phyloP scores from a whole-genome alignment of 495 filamentous ascomycete species.

The Podospora anserina region DNA sequence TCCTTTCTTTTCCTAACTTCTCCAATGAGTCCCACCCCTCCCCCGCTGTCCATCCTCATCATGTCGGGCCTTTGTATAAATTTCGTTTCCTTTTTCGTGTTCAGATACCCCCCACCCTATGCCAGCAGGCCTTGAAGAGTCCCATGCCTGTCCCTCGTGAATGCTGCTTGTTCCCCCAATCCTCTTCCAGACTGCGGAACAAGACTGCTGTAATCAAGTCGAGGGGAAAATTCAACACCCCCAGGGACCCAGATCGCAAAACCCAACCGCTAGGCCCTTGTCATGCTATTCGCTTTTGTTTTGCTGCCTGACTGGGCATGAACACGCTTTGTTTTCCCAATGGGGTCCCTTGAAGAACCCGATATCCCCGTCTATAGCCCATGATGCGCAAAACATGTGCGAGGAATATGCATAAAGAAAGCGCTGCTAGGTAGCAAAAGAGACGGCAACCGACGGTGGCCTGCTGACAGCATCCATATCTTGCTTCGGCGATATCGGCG shows the following conservation, averaged over 20 bases:
- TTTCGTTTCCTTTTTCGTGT: not conserved
- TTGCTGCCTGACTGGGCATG: slow-evolving; percentile 1
- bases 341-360: slow-evolving; percentile 8
- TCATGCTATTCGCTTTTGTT: not conserved
- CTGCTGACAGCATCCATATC: not conserved
- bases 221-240: not conserved
- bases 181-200: not conserved
- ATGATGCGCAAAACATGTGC: slow-evolving; percentile 18
- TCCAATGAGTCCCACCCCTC: too few species aligned
- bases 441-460: not conserved
- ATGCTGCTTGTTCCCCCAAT: not conserved
- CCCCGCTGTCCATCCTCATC: not conserved
- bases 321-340: slow-evolving; percentile 5
- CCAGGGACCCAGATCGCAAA: not conserved
- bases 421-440: not conserved
- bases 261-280: not conserved
- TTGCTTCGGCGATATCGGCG: not conserved
- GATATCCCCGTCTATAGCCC: slow-evolving; percentile 26
- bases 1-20: not conserved
- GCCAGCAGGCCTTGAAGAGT: not conserved
- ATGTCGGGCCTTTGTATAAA: not conserved
- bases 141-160: not conserved
- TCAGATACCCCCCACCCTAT: not conserved
- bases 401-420: slow-evolving; percentile 9
- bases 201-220: not conserved